phyloP scores from a whole-genome alignment of 441 rosid genomes.

The Melastoma candidum region DNA sequence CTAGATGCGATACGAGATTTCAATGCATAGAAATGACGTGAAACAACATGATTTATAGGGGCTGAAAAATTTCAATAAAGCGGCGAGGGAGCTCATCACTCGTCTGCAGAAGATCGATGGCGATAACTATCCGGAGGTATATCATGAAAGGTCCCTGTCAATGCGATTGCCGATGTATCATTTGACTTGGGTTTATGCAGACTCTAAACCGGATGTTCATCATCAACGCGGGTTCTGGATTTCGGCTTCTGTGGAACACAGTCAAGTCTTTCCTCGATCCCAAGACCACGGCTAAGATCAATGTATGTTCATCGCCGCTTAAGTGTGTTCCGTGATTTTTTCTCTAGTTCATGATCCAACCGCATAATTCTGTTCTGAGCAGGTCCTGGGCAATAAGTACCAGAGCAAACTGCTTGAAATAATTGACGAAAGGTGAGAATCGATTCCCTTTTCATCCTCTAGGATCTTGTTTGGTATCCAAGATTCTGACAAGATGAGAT shows the following conservation, averaged over 20 bases:
- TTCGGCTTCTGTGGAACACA: constrained; percentile 54
- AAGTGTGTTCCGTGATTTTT: neutral
- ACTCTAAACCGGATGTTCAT: constrained; percentile 38
- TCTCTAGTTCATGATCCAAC: neutral
- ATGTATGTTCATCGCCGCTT: constrained; percentile 20
- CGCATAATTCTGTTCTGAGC: constrained; percentile 1
- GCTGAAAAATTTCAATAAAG: constrained; percentile 52
- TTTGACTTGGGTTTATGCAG: constrained; percentile 21
- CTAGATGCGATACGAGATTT: too few relatives aligned
- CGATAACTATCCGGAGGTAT: constrained; percentile 62
- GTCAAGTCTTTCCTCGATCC: constrained; percentile 42
- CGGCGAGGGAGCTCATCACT: constrained; percentile 52
- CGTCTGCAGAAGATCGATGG: constrained; percentile 61
- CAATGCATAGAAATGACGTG: too few relatives aligned
- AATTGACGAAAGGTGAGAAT: constrained; percentile 36
- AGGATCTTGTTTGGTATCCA: neutral
- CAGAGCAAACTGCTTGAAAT: constrained; percentile 28
- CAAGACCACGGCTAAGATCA: constrained; percentile 48
- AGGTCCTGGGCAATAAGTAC: constrained; percentile 49
- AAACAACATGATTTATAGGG: constrained; percentile 21
- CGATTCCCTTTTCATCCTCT: neutral
- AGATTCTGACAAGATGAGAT: neutral
- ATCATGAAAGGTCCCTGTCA: neutral
- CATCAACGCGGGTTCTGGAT: constrained; percentile 55
- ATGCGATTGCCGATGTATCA: neutral